Conservation (phyloP, 2,329 filamentous ascomycete genomes). For the Aspergillus sp. region DNA sequence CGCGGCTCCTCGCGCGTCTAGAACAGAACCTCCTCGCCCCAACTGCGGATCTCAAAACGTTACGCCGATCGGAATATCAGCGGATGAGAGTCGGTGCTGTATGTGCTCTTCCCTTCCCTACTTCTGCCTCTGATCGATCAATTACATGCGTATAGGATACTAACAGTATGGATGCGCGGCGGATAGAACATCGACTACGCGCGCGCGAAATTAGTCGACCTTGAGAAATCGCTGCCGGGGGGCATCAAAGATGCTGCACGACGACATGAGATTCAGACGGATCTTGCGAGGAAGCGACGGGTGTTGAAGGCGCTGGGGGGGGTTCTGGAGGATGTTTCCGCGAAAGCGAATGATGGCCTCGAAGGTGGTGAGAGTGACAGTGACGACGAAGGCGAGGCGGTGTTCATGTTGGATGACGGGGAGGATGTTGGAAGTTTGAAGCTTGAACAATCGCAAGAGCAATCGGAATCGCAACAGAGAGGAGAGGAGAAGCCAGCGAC, state of each 20-base stretch:
- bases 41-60: conserved; percentile 27
- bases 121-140: neutral
- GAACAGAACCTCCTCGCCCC: conserved; percentile 37
- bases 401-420: conserved; percentile 13
- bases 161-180: neutral
- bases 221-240: conserved; percentile 33
- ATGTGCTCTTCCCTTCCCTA: conserved; percentile 8
- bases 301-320: conserved; percentile 25
- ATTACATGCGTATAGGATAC: neutral
- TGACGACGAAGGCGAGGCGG: conserved; percentile 17
- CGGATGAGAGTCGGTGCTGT: conserved; percentile 36
- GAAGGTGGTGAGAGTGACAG: conserved; percentile 15
- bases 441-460: neutral
- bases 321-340: conserved; percentile 25
- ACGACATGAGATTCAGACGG: conserved; percentile 32
- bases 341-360: conserved; percentile 7
- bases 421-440: neutral
- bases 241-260: conserved; percentile 31
- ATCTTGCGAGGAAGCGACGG: conserved; percentile 32
- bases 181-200: conserved; percentile 39
- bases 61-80: conserved; percentile 35
- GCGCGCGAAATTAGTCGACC: conserved; percentile 31
- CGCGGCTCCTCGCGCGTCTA: conserved; percentile 28
- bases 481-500: neutral
- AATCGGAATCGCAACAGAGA: neutral